A percentile compares a stretch with the other conserved stretches of the same genome.
Conservation (phyloP, 2,329 filamentous ascomycete genomes). For the Aspergillus chevalieri region DNA sequence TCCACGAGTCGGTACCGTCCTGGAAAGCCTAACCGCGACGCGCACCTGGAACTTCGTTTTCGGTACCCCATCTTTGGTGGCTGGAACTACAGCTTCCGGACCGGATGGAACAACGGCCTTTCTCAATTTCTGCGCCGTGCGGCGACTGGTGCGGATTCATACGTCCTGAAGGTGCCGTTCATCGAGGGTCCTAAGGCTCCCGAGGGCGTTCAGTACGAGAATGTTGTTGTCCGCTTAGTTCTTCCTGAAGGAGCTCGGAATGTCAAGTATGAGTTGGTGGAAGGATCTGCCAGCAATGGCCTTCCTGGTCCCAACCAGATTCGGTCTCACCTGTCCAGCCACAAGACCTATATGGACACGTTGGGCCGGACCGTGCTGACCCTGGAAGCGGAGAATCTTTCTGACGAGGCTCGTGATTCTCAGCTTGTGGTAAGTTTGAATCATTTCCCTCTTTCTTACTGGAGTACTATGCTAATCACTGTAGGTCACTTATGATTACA, state of each 20-base stretch:
- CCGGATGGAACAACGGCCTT: constrained; percentile 90
- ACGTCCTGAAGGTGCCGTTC: constrained; percentile 84
- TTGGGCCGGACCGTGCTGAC: constrained; percentile 76
- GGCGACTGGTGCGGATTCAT: constrained; percentile 58
- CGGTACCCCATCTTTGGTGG: constrained; percentile 94
- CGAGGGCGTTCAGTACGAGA: constrained; percentile 81
- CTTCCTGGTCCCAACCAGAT: constrained; percentile 57
- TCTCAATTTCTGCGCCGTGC: constrained; percentile 65
- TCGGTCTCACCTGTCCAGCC: constrained; percentile 54
- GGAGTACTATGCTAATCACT: constrained; percentile 3
- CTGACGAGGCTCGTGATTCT: constrained; percentile 81
- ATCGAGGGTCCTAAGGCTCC: constrained; percentile 81
- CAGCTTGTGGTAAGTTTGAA: constrained; percentile 58
- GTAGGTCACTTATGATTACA: constrained; percentile 75
- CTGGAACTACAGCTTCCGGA: constrained; percentile 96
- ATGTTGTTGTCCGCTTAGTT: constrained; percentile 72
- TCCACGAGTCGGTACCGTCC: constrained; percentile 82
- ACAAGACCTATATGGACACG: constrained; percentile 92
- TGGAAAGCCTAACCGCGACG: constrained; percentile 60
- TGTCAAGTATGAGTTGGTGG: constrained; percentile 60
- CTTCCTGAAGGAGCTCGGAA: constrained; percentile 81
- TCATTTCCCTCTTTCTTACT: neutral
- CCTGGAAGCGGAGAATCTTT: constrained; percentile 76
- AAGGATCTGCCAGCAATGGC: constrained; percentile 58
- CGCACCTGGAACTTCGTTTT: constrained; percentile 83